Conservation (phyloP, 2,329 filamentous ascomycete species). For the Kalaharituber pfeilii region DNA sequence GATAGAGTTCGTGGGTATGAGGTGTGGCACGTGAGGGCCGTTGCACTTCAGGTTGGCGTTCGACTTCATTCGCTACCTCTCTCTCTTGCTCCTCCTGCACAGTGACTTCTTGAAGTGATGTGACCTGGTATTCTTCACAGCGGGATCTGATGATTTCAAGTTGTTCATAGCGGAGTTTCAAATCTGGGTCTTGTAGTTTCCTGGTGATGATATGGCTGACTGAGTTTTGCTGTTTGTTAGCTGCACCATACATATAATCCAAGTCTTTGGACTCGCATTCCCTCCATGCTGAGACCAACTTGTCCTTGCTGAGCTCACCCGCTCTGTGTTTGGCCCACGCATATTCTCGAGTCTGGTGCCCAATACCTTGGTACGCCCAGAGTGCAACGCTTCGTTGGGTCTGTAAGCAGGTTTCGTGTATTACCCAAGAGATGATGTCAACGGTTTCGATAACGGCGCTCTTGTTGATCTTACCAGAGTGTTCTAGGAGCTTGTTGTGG, state of each 20-base stretch:
- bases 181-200: background rate
- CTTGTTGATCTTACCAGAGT: slow-evolving; percentile 6
- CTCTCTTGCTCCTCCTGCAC: slow-evolving; percentile 52
- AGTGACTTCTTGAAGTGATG: slow-evolving; percentile 25
- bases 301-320: background rate
- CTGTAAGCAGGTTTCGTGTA: background rate
- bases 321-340: background rate
- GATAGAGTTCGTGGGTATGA: slow-evolving; percentile 30
- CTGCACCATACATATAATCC: slow-evolving; percentile 1
- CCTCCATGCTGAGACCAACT: background rate
- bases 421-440: background rate
- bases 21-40: slow-evolving; percentile 31
- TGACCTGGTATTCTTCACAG: slow-evolving; percentile 27
- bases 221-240: background rate
- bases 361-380: background rate
- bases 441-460: background rate
- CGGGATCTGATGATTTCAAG: slow-evolving; percentile 24
- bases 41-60: slow-evolving; percentile 41
- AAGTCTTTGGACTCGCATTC: background rate
- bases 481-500: slow-evolving; percentile 9
- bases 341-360: background rate
- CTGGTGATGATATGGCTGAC: background rate
- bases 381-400: background rate
- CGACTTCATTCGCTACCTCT: slow-evolving; percentile 46
- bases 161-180: slow-evolving; percentile 7